phyloP scores from a whole-genome alignment of 163 green algal species.

The Volvox carteri region DNA sequence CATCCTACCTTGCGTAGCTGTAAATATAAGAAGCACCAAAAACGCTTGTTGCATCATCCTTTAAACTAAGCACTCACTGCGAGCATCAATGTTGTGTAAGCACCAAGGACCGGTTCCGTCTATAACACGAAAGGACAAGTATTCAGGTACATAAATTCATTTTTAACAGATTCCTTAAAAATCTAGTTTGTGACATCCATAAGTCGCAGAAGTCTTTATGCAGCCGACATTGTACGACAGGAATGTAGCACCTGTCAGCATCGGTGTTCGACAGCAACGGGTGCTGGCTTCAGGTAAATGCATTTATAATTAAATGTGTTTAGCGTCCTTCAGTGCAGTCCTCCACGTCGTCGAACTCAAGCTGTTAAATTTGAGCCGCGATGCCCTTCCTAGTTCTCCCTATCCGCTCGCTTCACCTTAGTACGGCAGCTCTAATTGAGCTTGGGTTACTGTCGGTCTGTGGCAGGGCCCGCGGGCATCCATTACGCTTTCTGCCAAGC shows the following conservation, averaged over 20 bases:
- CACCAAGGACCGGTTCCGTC: background rate
- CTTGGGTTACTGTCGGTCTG: no score
- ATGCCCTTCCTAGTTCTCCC: no score
- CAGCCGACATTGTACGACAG: background rate
- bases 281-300: no score
- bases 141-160: background rate
- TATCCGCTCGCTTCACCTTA: no score
- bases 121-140: background rate
- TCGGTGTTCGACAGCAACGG: background rate
- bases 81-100: background rate
- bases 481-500: no score
- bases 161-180: background rate
- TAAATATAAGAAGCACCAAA: background rate
- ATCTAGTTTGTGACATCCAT: background rate
- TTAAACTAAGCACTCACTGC: background rate
- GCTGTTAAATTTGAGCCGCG: no score
- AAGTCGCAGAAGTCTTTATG: background rate
- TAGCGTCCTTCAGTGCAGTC: no score
- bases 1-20: background rate
- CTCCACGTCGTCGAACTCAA: no score
- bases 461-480: no score
- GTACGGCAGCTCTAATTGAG: no score
- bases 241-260: slow-evolving; percentile 3
- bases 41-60: background rate
- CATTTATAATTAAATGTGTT: no score